A percentile compares a stretch with the other conserved stretches of the same genome.
Evolutionary conservation across 164 flowering plant genomes (phyloP).

Genomic region (Taxillus chinensis): DNA sequence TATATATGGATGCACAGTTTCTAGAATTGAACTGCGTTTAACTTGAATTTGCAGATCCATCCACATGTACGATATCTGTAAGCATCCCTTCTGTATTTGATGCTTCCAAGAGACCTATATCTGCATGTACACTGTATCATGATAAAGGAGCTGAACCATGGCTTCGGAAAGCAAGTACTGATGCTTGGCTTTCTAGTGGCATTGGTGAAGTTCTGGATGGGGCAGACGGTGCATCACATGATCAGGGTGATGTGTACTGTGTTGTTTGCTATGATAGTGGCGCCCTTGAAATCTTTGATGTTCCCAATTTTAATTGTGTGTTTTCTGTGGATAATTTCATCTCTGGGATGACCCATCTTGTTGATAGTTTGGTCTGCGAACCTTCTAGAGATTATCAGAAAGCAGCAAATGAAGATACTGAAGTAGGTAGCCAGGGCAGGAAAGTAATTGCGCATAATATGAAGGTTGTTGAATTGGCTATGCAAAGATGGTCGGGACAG

Average conservation of each 20-base stretch:
- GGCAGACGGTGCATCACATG: slow-evolving; percentile 63
- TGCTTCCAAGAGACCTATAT: slow-evolving; percentile 38
- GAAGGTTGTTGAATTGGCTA: slow-evolving; percentile 76
- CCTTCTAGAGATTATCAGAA: slow-evolving; percentile 25
- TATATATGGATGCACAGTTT: background rate
- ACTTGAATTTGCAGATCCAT: slow-evolving; percentile 52
- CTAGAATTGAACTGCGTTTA: background rate
- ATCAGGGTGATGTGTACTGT: slow-evolving; percentile 92
- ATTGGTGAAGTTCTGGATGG: slow-evolving; percentile 80
- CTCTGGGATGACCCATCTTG: slow-evolving; percentile 64
- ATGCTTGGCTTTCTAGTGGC: slow-evolving; percentile 98
- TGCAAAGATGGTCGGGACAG: slow-evolving; percentile 85
- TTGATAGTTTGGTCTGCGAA: slow-evolving; percentile 39
- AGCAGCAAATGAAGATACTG: slow-evolving; percentile 18
- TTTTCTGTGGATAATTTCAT: slow-evolving; percentile 68
- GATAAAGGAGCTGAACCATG: slow-evolving; percentile 97
- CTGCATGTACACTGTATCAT: slow-evolving; percentile 88
- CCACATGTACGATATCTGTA: slow-evolving; percentile 63
- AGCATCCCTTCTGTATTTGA: slow-evolving; percentile 55
- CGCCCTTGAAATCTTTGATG: slow-evolving; percentile 84
- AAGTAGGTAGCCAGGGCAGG: slow-evolving; percentile 36
- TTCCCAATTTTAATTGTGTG: slow-evolving; percentile 76
- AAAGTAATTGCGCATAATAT: slow-evolving; percentile 50
- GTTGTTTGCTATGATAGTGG: slow-evolving; percentile 82
- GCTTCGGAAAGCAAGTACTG: slow-evolving; percentile 87